phyloP scores from a whole-genome alignment of 208 protist species.

The Crithidia fasciculata region DNA sequence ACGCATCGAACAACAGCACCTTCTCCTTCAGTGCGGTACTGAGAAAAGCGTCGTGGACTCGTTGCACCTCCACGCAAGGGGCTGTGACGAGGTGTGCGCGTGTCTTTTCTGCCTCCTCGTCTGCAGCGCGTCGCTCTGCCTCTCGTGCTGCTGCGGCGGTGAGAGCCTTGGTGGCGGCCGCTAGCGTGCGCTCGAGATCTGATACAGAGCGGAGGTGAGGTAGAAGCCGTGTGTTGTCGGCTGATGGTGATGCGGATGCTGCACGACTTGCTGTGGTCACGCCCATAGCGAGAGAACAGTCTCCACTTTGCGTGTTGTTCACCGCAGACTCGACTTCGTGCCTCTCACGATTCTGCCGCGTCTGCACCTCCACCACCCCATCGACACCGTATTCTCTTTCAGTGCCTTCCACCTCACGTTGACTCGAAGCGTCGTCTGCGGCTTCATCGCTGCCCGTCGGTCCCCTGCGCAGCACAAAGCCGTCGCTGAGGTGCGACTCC shows the following conservation, averaged over 20 bases:
- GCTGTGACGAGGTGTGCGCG: not conserved
- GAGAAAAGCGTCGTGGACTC: not conserved
- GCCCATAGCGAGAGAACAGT: too few relatives aligned
- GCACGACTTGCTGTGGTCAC: too few relatives aligned
- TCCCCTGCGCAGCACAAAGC: not conserved
- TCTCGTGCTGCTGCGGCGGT: conserved; percentile 4
- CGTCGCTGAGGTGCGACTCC: conserved; percentile 4
- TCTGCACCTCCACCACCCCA: too few relatives aligned
- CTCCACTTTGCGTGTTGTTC: too few relatives aligned
- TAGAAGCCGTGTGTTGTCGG: not conserved
- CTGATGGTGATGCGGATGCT: too few relatives aligned
- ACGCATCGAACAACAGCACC: conserved; percentile 9
- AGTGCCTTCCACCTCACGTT: not conserved
- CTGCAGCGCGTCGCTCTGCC: not conserved
- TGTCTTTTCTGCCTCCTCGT: conserved; percentile 9
- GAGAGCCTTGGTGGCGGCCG: conserved; percentile 9
- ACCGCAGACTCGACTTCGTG: too few relatives aligned
- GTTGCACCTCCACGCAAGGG: not conserved
- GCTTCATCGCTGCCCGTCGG: not conserved
- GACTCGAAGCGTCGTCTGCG: not conserved
- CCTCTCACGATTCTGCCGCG: too few relatives aligned
- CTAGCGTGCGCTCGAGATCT: conserved; percentile 7
- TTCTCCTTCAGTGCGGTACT: conserved; percentile 4
- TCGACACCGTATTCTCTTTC: not conserved
- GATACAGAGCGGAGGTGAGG: not conserved